Percentiles rank a stretch among this genome's conserved stretches.
Evolutionary conservation across 148 eudicot species (phyloP).

Genomic region (Vaccinium macrocarpon): DNA sequence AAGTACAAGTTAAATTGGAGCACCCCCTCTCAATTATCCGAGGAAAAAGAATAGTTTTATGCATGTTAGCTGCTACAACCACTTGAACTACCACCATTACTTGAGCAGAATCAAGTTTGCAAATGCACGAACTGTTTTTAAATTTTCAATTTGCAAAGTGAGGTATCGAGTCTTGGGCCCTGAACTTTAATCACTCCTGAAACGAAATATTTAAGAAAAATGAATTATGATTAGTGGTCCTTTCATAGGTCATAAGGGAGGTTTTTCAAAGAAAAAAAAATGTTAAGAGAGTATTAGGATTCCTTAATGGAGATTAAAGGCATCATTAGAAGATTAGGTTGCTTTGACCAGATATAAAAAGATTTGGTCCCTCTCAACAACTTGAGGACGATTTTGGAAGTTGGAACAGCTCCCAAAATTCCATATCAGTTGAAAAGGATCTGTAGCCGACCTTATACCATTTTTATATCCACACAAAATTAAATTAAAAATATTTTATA

Average conservation of each 20-base stretch:
- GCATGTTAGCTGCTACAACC: no score
- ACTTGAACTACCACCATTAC: background rate
- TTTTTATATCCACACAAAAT: no score
- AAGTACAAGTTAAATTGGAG: no score
- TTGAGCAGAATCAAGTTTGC: background rate
- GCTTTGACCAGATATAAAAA: background rate
- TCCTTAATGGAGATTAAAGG: background rate
- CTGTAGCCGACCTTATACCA: background rate
- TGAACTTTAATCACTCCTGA: background rate
- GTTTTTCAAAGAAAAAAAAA: background rate
- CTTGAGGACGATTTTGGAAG: background rate
- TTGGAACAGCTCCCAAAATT: background rate
- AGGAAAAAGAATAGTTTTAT: no score
- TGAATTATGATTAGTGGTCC: background rate
- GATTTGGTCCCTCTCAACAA: background rate
- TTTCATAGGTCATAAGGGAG: background rate
- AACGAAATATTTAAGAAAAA: background rate
- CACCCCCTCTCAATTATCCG: no score
- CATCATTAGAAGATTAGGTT: conserved; percentile 3
- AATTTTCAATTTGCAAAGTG: background rate
- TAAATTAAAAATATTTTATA: no score
- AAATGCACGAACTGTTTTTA: background rate
- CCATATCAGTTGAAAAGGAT: background rate
- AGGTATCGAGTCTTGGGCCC: background rate
- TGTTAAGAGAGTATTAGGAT: background rate